phyloP scores from a whole-genome alignment of 2,329 filamentous ascomycete genomes.

The Aureobasidium subglaciale region DNA sequence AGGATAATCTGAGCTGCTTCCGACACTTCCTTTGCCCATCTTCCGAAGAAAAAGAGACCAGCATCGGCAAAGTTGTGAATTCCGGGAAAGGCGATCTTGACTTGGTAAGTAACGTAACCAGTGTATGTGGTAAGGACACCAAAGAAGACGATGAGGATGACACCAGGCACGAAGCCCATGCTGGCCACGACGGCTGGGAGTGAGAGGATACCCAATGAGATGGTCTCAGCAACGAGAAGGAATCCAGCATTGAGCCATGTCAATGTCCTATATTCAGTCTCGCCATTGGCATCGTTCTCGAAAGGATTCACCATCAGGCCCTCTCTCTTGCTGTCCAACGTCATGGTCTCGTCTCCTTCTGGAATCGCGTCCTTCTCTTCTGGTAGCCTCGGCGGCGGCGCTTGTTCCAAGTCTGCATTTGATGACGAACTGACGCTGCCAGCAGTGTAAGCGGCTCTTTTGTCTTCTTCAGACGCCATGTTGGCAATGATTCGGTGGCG shows the following conservation, averaged over 20 bases:
- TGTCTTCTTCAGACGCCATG: constrained; percentile 7
- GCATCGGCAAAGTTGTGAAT: constrained; percentile 63
- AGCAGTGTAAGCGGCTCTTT: background rate
- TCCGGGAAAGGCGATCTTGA: constrained; percentile 49
- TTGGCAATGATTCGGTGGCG: background rate
- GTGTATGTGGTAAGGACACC: constrained; percentile 54
- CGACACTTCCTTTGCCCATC: constrained; percentile 54
- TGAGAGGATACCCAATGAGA: constrained; percentile 51
- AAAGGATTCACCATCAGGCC: constrained; percentile 17
- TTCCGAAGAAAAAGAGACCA: constrained; percentile 54
- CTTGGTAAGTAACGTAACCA: constrained; percentile 52
- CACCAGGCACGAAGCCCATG: constrained; percentile 39
- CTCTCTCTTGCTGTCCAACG: constrained; percentile 11
- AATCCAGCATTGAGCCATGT: constrained; percentile 17
- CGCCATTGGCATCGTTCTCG: constrained; percentile 16
- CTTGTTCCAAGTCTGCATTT: constrained; percentile 10
- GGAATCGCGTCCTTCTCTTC: constrained; percentile 1
- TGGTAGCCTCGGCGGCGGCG: background rate
- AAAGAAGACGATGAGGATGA: constrained; percentile 42
- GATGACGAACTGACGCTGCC: constrained; percentile 9
- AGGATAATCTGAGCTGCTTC: constrained; percentile 56
- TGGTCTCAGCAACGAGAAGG: constrained; percentile 54
- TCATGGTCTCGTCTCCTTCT: constrained; percentile 9
- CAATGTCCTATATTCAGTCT: constrained; percentile 31
- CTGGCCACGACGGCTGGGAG: constrained; percentile 47